Evolutionary conservation across 1,284 basidiomycete species (phyloP).

Genomic region (Moniliella sp.): DNA sequence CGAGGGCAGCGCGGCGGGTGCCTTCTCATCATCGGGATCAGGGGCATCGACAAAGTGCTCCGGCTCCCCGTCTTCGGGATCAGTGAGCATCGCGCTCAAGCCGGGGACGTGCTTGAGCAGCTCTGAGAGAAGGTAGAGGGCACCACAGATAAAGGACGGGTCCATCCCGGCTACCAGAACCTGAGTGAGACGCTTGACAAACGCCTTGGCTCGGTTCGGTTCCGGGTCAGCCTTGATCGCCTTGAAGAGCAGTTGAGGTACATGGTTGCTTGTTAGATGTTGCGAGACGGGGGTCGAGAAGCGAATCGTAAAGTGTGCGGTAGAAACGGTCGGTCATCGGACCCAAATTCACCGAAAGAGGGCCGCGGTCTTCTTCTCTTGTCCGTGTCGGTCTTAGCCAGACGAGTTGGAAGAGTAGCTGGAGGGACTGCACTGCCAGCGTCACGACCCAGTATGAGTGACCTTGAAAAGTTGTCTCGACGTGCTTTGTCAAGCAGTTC

Average conservation of each 20-base stretch:
- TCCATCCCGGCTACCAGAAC: constrained; percentile 54
- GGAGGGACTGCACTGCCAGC: constrained; percentile 74
- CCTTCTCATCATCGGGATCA: constrained; percentile 19
- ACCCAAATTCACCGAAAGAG: constrained; percentile 17
- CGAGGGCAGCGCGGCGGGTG: constrained; percentile 1
- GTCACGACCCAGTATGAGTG: constrained; percentile 71
- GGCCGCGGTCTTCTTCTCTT: constrained; percentile 5
- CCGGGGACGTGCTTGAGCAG: constrained; percentile 52
- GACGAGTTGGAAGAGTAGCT: constrained; percentile 66
- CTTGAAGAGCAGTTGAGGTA: constrained; percentile 90
- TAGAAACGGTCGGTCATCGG: constrained; percentile 55
- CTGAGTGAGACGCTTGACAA: constrained; percentile 70
- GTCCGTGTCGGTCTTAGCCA: too few species aligned
- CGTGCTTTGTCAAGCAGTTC: constrained; percentile 58
- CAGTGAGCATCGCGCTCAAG: constrained; percentile 48
- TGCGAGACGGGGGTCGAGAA: constrained; percentile 60
- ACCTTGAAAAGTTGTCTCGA: constrained; percentile 85
- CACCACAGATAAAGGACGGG: constrained; percentile 72
- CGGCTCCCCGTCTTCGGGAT: constrained; percentile 35
- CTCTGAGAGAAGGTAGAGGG: constrained; percentile 44
- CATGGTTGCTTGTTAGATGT: constrained; percentile 80
- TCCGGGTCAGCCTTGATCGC: constrained; percentile 45
- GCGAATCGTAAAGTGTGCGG: constrained; percentile 66
- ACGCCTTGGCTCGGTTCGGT: constrained; percentile 46
- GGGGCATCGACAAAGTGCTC: constrained; percentile 39